Evolutionary conservation across 495 filamentous ascomycete genomes (phyloP).

Genomic region (Penicillium samsonianum): DNA sequence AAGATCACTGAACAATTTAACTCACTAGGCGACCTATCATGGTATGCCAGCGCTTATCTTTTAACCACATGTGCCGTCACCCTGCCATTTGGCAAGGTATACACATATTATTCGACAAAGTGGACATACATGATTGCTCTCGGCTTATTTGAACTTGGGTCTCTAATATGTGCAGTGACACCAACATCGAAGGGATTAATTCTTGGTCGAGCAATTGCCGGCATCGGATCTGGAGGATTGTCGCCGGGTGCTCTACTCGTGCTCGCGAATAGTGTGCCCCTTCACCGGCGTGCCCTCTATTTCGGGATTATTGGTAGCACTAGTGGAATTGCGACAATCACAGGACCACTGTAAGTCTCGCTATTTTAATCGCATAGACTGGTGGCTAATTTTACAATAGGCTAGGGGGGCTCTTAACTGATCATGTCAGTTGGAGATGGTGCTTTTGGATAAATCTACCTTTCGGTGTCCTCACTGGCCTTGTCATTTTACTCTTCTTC

Average conservation of each 20-base stretch:
- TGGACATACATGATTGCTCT: conserved; percentile 72
- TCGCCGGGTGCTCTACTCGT: conserved; percentile 82
- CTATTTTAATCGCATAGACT: background rate
- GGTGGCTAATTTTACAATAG: conserved; percentile 10
- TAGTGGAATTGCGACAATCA: conserved; percentile 76
- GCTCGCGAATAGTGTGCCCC: conserved; percentile 72
- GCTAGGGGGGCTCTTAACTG: conserved; percentile 59
- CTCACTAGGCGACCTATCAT: conserved; percentile 72
- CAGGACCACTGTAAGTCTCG: conserved; percentile 60
- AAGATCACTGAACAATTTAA: conserved; percentile 80
- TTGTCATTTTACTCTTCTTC: conserved; percentile 60
- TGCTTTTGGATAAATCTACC: conserved; percentile 68
- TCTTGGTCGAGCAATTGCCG: conserved; percentile 80
- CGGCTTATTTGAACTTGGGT: conserved; percentile 78
- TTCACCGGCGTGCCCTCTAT: conserved; percentile 69
- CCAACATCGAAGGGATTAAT: conserved; percentile 75
- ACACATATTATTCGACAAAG: conserved; percentile 78
- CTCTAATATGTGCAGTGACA: conserved; percentile 74
- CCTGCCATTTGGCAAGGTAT: conserved; percentile 74
- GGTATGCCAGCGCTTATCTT: conserved; percentile 73
- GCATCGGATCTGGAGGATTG: conserved; percentile 77
- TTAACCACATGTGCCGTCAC: conserved; percentile 74
- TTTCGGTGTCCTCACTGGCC: conserved; percentile 62
- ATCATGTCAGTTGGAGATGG: conserved; percentile 61
- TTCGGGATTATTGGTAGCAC: conserved; percentile 75